phyloP scores from a whole-genome alignment of 108 stramenopile genomes.

The Pseudonitzschia pungens region DNA sequence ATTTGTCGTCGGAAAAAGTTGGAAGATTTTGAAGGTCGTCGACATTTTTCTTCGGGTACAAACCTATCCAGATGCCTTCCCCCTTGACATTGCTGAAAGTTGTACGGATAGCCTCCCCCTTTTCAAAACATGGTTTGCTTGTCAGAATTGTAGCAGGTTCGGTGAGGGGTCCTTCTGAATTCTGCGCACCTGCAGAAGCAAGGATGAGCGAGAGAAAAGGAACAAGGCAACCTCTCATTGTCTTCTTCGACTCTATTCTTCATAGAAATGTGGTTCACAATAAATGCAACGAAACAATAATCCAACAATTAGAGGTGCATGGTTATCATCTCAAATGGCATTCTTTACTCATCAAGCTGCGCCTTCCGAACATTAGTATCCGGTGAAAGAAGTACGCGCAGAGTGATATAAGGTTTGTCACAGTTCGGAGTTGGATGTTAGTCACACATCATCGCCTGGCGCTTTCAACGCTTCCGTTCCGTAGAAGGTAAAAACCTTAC shows the following conservation, averaged over 20 bases:
- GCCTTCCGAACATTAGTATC: too few relatives aligned
- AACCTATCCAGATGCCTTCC: conserved; percentile 12
- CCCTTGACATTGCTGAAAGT: conserved; percentile 1
- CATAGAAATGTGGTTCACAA: neutral
- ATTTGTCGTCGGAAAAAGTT: neutral
- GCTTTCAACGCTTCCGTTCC: neutral
- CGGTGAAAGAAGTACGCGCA: too few relatives aligned
- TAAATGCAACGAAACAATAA: too few relatives aligned
- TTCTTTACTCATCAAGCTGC: too few relatives aligned
- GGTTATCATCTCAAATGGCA: too few relatives aligned
- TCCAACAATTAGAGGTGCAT: too few relatives aligned
- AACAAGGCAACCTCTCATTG: neutral
- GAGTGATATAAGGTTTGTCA: neutral
- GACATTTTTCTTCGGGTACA: neutral
- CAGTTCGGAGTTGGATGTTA: neutral
- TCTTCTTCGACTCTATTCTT: neutral
- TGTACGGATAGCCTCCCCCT: conserved; percentile 4
- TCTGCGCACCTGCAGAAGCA: neutral
- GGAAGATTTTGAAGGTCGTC: conserved; percentile 4
- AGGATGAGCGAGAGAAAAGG: neutral
- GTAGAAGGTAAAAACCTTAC: too few relatives aligned
- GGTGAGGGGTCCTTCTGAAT: neutral
- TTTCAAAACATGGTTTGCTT: conserved; percentile 4
- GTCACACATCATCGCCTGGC: neutral
- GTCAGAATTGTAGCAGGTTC: neutral